Percentiles rank a stretch among this genome's conserved stretches.
phyloP scores from a whole-genome alignment of 441 rosid genomes.

The Populus hybrid region DNA sequence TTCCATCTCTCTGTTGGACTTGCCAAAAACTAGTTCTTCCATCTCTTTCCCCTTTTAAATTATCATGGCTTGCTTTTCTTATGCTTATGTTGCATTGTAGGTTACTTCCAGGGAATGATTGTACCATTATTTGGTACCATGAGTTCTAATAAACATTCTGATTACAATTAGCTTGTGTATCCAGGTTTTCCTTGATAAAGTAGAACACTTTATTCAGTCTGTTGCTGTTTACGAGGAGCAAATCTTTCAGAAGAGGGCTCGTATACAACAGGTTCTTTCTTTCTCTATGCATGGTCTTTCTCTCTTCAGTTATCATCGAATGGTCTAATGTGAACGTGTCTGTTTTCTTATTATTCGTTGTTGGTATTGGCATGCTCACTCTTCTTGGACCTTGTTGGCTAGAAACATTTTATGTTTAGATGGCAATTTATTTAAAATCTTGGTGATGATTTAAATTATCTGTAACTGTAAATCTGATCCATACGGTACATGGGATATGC shows the following conservation, averaged over 20 bases:
- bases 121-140: neutral
- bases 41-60: neutral
- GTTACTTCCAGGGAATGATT: neutral
- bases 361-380: neutral
- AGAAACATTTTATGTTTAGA: neutral
- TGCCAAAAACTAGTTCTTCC: neutral
- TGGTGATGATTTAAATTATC: too few relatives aligned
- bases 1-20: neutral
- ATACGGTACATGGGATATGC: neutral
- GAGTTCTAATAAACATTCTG: neutral
- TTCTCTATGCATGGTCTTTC: conserved; percentile 8
- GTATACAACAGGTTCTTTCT: conserved; percentile 71
- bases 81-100: neutral
- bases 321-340: too few relatives aligned
- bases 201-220: conserved; percentile 83
- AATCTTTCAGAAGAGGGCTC: conserved; percentile 92
- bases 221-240: conserved; percentile 84
- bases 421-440: neutral
- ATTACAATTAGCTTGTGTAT: conserved; percentile 3
- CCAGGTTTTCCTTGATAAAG: conserved; percentile 77
- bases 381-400: neutral
- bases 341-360: neutral
- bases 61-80: neutral
- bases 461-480: too few relatives aligned
- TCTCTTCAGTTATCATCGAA: too few relatives aligned